phyloP scores from a whole-genome alignment of 2,329 filamentous ascomycete species.

The Diaporthe amygdali region DNA sequence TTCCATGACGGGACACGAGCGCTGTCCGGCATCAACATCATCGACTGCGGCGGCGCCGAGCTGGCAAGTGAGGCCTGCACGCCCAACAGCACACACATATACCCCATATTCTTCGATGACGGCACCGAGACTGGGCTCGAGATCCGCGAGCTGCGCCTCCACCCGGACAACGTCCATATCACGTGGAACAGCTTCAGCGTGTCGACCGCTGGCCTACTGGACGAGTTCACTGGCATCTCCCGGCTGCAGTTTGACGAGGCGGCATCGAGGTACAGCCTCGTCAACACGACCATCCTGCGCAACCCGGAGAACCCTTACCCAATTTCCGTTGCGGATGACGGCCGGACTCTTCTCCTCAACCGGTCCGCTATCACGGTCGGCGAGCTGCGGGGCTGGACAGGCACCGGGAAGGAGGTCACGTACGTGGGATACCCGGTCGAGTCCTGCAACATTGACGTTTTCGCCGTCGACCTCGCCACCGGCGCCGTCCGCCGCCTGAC shows the following conservation, averaged over 20 bases:
- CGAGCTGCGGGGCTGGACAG: conserved; percentile 50
- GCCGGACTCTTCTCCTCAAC: conserved; percentile 36
- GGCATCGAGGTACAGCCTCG: conserved; percentile 43
- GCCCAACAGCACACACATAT: conserved; percentile 41
- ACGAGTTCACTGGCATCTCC: conserved; percentile 40
- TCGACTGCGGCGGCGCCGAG: conserved; percentile 42
- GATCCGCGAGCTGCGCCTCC: conserved; percentile 48
- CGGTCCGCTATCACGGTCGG: conserved; percentile 41
- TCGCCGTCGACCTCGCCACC: conserved; percentile 44
- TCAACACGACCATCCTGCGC: conserved; percentile 42
- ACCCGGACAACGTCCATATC: conserved; percentile 50
- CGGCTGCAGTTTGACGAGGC: conserved; percentile 45
- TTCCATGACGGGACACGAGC: conserved; percentile 44
- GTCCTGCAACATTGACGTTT: conserved; percentile 51
- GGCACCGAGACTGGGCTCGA: conserved; percentile 37
- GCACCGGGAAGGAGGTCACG: conserved; percentile 44
- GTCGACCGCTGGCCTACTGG: conserved; percentile 15
- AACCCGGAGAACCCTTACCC: conserved; percentile 29
- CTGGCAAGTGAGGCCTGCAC: conserved; percentile 43
- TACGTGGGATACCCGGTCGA: conserved; percentile 47
- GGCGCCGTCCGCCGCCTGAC: conserved; percentile 48
- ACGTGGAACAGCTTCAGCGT: conserved; percentile 45
- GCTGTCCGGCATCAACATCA: conserved; percentile 38
- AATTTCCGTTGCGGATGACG: conserved; percentile 29
- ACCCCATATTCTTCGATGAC: conserved; percentile 46